Conservation (phyloP, 495 filamentous ascomycete species). For the Penicillium malachiteum region DNA sequence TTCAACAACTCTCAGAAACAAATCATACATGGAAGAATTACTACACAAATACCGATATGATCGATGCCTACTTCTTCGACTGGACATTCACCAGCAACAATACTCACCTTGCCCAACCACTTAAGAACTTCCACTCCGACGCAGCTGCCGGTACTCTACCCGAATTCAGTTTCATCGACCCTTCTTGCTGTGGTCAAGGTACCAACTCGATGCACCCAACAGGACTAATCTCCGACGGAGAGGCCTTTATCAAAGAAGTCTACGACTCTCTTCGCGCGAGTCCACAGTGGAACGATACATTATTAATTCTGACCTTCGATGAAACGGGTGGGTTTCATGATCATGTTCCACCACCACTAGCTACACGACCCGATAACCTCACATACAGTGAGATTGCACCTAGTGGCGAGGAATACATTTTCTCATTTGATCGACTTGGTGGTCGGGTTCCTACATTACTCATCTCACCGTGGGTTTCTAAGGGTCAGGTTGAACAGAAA, state of each 20-base stretch:
- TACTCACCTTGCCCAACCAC: slow-evolving; percentile 29
- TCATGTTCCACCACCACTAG: slow-evolving; percentile 49
- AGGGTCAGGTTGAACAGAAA: slow-evolving; percentile 47
- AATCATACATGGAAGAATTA: slow-evolving; percentile 52
- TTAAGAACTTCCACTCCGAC: slow-evolving; percentile 38
- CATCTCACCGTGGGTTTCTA: slow-evolving; percentile 48
- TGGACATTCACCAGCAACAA: slow-evolving; percentile 42
- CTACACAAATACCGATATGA: slow-evolving; percentile 4
- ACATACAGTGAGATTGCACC: slow-evolving; percentile 45
- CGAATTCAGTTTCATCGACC: slow-evolving; percentile 51
- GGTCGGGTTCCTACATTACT: slow-evolving; percentile 50
- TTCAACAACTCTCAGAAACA: slow-evolving; percentile 47
- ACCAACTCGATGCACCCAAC: slow-evolving; percentile 52
- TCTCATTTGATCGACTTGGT: slow-evolving; percentile 48
- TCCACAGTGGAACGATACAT: slow-evolving; percentile 47
- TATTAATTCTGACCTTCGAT: slow-evolving; percentile 52
- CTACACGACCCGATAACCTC: slow-evolving; percentile 36
- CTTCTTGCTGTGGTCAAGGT: slow-evolving; percentile 46
- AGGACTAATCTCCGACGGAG: slow-evolving; percentile 45
- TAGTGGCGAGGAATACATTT: slow-evolving; percentile 42
- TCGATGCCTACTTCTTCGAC: slow-evolving; percentile 37
- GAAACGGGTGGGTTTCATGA: slow-evolving; percentile 52
- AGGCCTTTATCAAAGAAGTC: slow-evolving; percentile 49
- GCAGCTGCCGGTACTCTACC: slow-evolving; percentile 41
- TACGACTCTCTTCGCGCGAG: slow-evolving; percentile 47